Evolutionary conservation across 2,329 filamentous ascomycete species (phyloP), one percentile per base, ranked within the genome.

Genomic region (Endocalyx cinctus): DNA sequence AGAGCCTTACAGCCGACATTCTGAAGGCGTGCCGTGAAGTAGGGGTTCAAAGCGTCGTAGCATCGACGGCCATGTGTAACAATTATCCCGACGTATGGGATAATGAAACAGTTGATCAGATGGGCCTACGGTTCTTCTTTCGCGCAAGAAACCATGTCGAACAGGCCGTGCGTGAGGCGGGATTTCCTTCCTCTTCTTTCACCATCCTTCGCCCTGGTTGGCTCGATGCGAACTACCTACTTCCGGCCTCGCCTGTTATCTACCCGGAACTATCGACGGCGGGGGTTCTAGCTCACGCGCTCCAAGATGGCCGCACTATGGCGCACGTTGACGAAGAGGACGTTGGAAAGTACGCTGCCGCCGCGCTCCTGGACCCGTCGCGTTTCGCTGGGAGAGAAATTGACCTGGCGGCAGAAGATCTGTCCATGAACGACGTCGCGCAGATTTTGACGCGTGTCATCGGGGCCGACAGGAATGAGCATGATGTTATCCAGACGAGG

Each of bases 221-320:
- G 34, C 43, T 45, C 42, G 42, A 42, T 39, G 29, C 30, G 11
- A 47, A 45, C 33, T 45, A 36, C 35, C 35, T 42, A 23, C 12
- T 13, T 10, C 10, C 16, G 12, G 5, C 4, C 10, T 34, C 36
- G 3, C 3, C 10, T 3, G 33, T 36, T 13, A 41, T 36, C 26
- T 16, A 36, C 13, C 34, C 34, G 4, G 35, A 37, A 13, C 31
- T 45, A 4, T 3, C 35, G n/a, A 29, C 14, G 5, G 23, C 27
- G 6, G 44, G 42, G 8, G 28, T 39, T 6, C 25, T 26, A 31
- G 33, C 18, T 26, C 36, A 35, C 4, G 33, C 39, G 4, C 17
- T 35, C 30, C 31, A 37, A 4, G 8, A 13, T 4, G 22, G 26
- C 16, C 36, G 28, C 22, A 3, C 5, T 8, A 25, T 37, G 8